Evolutionary conservation across 441 rosid species (phyloP).

Genomic region (Gossypium lobatum): DNA sequence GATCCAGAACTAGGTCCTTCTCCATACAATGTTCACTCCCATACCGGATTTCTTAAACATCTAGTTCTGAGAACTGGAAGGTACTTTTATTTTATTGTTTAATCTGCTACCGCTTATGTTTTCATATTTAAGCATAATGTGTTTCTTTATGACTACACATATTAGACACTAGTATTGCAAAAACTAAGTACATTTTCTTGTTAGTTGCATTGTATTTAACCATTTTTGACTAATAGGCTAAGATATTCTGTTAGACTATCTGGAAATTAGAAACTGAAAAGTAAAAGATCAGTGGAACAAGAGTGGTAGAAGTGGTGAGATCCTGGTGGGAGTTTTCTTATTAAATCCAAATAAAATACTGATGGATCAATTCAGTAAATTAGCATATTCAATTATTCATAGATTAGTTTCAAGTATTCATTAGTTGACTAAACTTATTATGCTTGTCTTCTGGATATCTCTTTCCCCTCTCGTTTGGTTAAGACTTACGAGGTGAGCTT

Average conservation of each 20-base stretch:
- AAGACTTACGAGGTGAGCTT: neutral
- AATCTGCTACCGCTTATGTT: neutral
- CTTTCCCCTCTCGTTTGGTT: neutral
- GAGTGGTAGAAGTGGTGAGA: neutral
- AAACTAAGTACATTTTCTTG: neutral
- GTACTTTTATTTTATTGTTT: constrained; percentile 26
- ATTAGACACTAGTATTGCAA: neutral
- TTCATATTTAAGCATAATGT: neutral
- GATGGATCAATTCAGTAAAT: neutral
- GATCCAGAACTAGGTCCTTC: constrained; percentile 62
- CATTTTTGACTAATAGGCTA: neutral
- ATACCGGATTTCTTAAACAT: constrained; percentile 88
- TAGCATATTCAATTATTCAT: neutral
- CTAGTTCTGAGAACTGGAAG: constrained; percentile 93
- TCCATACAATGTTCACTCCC: constrained; percentile 76
- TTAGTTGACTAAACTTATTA: neutral
- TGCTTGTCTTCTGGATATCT: neutral
- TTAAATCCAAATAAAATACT: neutral
- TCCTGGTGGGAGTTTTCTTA: neutral
- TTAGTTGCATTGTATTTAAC: neutral
- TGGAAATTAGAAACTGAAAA: neutral
- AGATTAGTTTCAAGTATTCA: neutral
- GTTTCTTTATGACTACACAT: constrained; percentile 1
- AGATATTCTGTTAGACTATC: neutral
- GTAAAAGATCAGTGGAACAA: neutral